Conservation (phyloP, 2,329 filamentous ascomycete species). For the Dactylella cylindrospora region DNA sequence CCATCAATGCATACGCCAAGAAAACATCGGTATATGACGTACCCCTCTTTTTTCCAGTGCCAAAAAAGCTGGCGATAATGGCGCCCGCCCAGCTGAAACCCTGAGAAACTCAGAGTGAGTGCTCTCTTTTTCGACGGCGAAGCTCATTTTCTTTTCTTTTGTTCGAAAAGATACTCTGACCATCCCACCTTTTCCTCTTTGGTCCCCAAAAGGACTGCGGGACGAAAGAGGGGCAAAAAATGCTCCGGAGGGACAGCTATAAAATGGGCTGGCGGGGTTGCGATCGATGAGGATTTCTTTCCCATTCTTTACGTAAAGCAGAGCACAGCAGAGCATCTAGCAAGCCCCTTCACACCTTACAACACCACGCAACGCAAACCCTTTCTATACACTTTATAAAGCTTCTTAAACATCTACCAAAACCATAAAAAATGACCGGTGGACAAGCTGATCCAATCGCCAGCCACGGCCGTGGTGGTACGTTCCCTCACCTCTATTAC, state of each 20-base stretch:
- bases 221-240: too few relatives aligned
- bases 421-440: not conserved
- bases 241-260: conserved; percentile 6
- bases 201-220: too few relatives aligned
- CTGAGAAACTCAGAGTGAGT: not conserved
- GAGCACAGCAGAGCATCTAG: too few relatives aligned
- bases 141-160: too few relatives aligned
- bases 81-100: not conserved
- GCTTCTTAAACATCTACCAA: not conserved
- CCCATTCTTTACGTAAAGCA: conserved; percentile 28
- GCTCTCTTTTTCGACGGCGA: not conserved
- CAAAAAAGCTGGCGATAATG: too few relatives aligned
- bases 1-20: conserved; percentile 34
- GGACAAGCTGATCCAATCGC: conserved; percentile 11
- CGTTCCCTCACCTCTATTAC: not conserved
- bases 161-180: too few relatives aligned
- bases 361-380: conserved; percentile 34
- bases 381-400: not conserved
- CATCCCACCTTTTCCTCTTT: too few relatives aligned
- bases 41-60: conserved; percentile 33
- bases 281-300: not conserved
- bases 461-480: conserved; percentile 43
- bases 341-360: too few relatives aligned
- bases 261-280: conserved; percentile 23
- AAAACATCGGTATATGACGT: conserved; percentile 28